Evolutionary conservation across 371 early-diverging fungal species (phyloP).

Genomic region (Circinella umbellata): DNA sequence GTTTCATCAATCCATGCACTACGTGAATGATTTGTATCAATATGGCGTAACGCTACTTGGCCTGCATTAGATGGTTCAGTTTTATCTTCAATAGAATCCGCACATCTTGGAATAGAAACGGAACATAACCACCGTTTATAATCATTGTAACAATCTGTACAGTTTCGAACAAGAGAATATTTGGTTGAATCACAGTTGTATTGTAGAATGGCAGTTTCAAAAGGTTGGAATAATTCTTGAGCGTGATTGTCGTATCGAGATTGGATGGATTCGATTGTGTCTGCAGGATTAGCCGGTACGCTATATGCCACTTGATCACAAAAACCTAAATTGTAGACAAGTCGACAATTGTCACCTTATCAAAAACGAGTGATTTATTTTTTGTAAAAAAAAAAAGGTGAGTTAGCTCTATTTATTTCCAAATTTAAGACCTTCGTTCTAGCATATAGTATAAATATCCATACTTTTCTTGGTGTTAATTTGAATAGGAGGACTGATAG

Average conservation of each 20-base stretch:
- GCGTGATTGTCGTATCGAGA: slow-evolving; percentile 55
- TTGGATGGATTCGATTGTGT: slow-evolving; percentile 30
- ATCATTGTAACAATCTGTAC: slow-evolving; percentile 61
- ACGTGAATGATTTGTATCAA: slow-evolving; percentile 42
- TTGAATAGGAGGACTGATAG: slow-evolving; percentile 30
- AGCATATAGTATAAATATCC: background rate
- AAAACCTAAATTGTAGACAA: slow-evolving; percentile 60
- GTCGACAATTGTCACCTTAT: slow-evolving; percentile 51
- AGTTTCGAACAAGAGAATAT: slow-evolving; percentile 68
- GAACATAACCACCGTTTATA: slow-evolving; percentile 72
- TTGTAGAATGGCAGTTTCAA: slow-evolving; percentile 54
- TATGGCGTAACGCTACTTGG: slow-evolving; percentile 23
- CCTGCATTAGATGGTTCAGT: no score
- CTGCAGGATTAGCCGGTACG: slow-evolving; percentile 20
- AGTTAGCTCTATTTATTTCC: background rate
- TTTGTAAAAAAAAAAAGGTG: slow-evolving; percentile 17
- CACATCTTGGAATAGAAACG: slow-evolving; percentile 68
- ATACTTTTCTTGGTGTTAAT: slow-evolving; percentile 36
- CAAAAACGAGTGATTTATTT: no score
- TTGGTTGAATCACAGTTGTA: slow-evolving; percentile 63
- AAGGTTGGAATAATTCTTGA: slow-evolving; percentile 47
- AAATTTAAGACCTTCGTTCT: no score
- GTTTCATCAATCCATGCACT: slow-evolving; percentile 49
- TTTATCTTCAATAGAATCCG: slow-evolving; percentile 19
- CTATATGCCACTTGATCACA: slow-evolving; percentile 68